Conservation (phyloP, 768 basidiomycete genomes). For the Roridomyces roridus region DNA sequence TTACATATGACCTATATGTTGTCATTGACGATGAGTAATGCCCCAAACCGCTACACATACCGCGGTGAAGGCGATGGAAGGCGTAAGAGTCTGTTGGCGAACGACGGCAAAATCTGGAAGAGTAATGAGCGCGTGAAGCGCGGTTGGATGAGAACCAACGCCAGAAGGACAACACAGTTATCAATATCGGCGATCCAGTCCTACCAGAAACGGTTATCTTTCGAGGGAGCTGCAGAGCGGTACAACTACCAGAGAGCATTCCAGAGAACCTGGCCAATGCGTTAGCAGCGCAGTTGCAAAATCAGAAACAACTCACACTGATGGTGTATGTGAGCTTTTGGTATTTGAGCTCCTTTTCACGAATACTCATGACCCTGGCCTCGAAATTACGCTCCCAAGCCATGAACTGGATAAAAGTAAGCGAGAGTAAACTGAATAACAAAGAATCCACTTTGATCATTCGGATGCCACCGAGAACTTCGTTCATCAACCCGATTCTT, state of each 20-base stretch:
- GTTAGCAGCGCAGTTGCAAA: neutral
- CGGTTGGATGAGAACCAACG: conserved; percentile 6
- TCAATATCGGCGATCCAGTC: conserved; percentile 39
- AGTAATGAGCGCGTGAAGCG: neutral
- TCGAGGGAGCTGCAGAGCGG: neutral
- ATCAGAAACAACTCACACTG: conserved; percentile 51
- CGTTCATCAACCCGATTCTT: conserved; percentile 90
- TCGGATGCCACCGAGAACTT: conserved; percentile 76
- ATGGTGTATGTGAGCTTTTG: conserved; percentile 87
- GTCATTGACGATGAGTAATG: neutral
- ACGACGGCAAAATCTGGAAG: conserved; percentile 53
- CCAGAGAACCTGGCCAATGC: conserved; percentile 42
- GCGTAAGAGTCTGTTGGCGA: conserved; percentile 58
- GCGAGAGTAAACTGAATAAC: neutral
- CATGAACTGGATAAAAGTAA: conserved; percentile 70
- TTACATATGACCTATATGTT: neutral
- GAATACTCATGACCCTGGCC: conserved; percentile 67
- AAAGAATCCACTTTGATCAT: conserved; percentile 71
- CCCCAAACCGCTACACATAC: conserved; percentile 30
- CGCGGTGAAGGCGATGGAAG: conserved; percentile 64
- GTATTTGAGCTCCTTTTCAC: conserved; percentile 81
- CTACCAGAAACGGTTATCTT: conserved; percentile 7
- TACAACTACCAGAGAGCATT: conserved; percentile 46
- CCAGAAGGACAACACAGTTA: conserved; percentile 41
- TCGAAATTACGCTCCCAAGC: conserved; percentile 93